Conservation (phyloP, 2,329 filamentous ascomycete genomes). For the Ceratocystis colombiana region DNA sequence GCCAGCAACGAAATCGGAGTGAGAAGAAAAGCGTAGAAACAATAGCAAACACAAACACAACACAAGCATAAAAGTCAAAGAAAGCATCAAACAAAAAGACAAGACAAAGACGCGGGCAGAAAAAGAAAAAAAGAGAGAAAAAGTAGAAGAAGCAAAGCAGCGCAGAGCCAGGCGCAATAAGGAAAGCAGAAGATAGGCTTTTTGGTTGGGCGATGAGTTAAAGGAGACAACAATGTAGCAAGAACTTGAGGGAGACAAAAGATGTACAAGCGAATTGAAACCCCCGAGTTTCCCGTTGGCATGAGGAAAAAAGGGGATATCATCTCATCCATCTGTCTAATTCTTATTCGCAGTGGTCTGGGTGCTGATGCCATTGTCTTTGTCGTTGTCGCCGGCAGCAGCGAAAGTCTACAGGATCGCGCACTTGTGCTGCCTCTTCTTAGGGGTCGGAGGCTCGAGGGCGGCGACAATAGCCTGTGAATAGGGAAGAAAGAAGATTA, state of each 20-base stretch:
- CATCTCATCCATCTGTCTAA: no score
- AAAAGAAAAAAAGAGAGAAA: background rate
- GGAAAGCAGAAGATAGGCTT: background rate
- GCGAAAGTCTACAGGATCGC: conserved; percentile 48
- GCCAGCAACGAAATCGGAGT: conserved; percentile 13
- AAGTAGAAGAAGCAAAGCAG: background rate
- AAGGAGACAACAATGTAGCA: background rate
- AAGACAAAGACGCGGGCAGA: conserved; percentile 18
- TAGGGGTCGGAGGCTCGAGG: conserved; percentile 73
- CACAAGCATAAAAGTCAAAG: conserved; percentile 22
- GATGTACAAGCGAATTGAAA: no score
- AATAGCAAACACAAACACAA: conserved; percentile 13
- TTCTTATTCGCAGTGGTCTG: background rate
- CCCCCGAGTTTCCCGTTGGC: no score
- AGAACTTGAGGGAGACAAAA: background rate
- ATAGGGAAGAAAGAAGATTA: background rate
- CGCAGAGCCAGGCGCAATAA: conserved; percentile 11
- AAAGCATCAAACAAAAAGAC: conserved; percentile 17
- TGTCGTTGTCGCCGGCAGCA: background rate
- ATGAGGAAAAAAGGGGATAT: conserved; percentile 9
- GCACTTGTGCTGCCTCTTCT: conserved; percentile 65
- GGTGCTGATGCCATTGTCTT: background rate
- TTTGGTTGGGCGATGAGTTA: background rate
- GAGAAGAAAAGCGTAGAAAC: conserved; percentile 8
- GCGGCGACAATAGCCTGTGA: conserved; percentile 84